Evolutionary conservation across 371 early-diverging fungal species (phyloP).

Genomic region (Mortierella sp.): DNA sequence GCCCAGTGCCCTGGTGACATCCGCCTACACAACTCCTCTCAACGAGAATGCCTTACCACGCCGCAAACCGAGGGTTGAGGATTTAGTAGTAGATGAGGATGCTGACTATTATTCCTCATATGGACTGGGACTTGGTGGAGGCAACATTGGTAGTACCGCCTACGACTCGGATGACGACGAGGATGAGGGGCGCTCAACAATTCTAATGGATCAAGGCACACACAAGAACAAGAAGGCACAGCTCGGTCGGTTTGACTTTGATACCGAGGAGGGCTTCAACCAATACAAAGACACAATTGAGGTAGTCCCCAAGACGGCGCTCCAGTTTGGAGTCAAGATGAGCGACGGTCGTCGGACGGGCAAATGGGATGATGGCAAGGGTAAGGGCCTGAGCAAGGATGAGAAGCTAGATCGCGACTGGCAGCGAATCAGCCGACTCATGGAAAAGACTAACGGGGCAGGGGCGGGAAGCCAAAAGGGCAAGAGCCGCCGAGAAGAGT

Average conservation of each 20-base stretch:
- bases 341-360: constrained; percentile 74
- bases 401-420: constrained; percentile 74
- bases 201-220: constrained; percentile 75
- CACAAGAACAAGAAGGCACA: constrained; percentile 76
- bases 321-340: constrained; percentile 81
- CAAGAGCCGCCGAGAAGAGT: constrained; percentile 26
- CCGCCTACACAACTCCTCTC: constrained; percentile 23
- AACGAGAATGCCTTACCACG: constrained; percentile 37
- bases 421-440: constrained; percentile 72
- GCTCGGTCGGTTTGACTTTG: constrained; percentile 80
- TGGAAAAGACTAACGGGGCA: constrained; percentile 73
- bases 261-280: constrained; percentile 80
- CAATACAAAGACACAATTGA: constrained; percentile 76
- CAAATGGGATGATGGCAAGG: constrained; percentile 53
- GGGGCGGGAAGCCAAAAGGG: constrained; percentile 54
- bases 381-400: constrained; percentile 62
- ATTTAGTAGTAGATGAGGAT: constrained; percentile 47
- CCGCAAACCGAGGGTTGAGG: constrained; percentile 29
- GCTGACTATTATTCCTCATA: constrained; percentile 46
- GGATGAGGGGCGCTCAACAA: constrained; percentile 50
- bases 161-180: constrained; percentile 69
- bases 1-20: neutral
- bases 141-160: constrained; percentile 44
- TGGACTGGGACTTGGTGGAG: constrained; percentile 36
- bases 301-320: constrained; percentile 80